Evolutionary conservation across 352 stramenopile genomes (phyloP).

Genomic region (Phytophthora citrophthora): DNA sequence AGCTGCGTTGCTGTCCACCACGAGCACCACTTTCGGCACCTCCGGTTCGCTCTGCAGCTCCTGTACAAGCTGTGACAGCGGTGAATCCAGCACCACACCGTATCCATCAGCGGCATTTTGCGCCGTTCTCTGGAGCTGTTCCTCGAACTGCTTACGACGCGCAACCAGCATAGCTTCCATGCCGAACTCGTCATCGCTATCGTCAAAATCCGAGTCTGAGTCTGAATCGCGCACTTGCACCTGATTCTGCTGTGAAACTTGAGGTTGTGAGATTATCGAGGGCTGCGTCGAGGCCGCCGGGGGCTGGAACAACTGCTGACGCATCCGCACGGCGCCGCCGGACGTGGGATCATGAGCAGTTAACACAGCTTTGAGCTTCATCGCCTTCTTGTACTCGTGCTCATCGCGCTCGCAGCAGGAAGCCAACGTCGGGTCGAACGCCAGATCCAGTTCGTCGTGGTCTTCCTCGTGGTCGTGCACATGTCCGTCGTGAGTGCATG

Average conservation of each 20-base stretch:
- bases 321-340: conserved; percentile 53
- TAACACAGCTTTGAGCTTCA: conserved; percentile 67
- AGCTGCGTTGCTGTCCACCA: conserved; percentile 27
- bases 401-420: conserved; percentile 73
- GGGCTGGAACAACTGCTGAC: conserved; percentile 64
- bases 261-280: conserved; percentile 4
- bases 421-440: conserved; percentile 64
- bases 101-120: conserved; percentile 62
- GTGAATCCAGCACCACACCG: conserved; percentile 48
- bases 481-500: conserved; percentile 22
- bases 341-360: conserved; percentile 65
- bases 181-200: conserved; percentile 53
- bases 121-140: conserved; percentile 48
- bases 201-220: conserved; percentile 45
- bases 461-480: conserved; percentile 33
- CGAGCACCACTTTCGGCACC: conserved; percentile 48
- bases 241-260: conserved; percentile 6
- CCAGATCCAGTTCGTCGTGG: conserved; percentile 38
- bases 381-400: conserved; percentile 63
- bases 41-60: conserved; percentile 44
- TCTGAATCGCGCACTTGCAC: conserved; percentile 21
- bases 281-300: conserved; percentile 16
- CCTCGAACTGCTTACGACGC: conserved; percentile 51
- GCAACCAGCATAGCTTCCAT: conserved; percentile 44
- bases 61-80: conserved; percentile 36